Evolutionary conservation across 495 filamentous ascomycete species (phyloP), one percentile per base, ranked within the genome.

Genomic region (Penicillium odoratum): DNA sequence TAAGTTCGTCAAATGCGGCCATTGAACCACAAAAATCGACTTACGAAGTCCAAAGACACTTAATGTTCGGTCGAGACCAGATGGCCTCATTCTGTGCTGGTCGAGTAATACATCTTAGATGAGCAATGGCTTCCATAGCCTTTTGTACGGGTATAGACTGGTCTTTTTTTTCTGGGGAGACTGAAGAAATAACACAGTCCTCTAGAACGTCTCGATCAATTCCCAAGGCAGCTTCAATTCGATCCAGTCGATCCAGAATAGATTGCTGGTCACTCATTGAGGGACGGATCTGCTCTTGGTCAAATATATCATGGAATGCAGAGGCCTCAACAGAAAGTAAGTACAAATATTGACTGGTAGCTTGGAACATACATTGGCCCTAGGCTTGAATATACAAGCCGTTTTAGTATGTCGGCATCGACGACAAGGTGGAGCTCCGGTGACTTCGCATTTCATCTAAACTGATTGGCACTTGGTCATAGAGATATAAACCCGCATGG

Each of bases 401-500:
- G 64, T 56, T n/a, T 68, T 65, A 44, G 57, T 66, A n/a, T 63
- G 64, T 45, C 62, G 56, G 51, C 74, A 77, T 52, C 74, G 67
- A 40, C 69, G 70, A 61, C 73, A 75, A 13, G 72, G 69, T 40
- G 71, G 63, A 38, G 57, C 31, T n/a, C 69, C 71, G 42, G 73
- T 69, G 1, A 75, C 69, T 52, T 74, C 69, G 62, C 74, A 77
- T 70, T 68, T 71, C 74, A 77, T 77, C 70, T 73, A 29, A 7
- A 25, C 10, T 9, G 16, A 10, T 30, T 9, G 21, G 21, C 21
- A 9, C 29, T 11, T 51, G 15, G 15, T 25, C 48, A n/a, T 10
- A 5, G 36, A 6, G 2, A 3, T 53, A 30, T 29, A 28, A 25
- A 21, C 0, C 11, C 8, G 16, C 53, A 49, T 34, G 13, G 40